Conservation (phyloP, 2,329 filamentous ascomycete species). For the Claviceps capensis region DNA sequence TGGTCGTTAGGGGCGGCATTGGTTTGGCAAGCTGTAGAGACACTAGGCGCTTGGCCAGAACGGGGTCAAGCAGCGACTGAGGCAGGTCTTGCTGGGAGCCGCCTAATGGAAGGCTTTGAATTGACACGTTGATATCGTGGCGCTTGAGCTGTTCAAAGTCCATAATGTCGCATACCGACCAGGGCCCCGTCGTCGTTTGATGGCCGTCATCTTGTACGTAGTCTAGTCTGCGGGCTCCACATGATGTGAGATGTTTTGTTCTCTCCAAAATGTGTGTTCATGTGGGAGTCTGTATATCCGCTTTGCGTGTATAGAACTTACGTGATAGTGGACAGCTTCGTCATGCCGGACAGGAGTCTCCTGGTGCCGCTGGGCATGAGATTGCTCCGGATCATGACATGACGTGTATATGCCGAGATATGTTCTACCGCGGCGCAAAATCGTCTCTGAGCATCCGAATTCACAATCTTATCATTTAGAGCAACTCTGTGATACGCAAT, state of each 20-base stretch:
- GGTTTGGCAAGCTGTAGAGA: conserved; percentile 28
- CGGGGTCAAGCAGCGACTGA: conserved; percentile 23
- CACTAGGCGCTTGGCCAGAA: conserved; percentile 24
- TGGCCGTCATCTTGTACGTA: conserved; percentile 18
- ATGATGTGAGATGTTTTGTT: background rate
- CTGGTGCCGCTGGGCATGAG: conserved; percentile 24
- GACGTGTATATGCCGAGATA: conserved; percentile 24
- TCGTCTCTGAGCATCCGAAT: conserved; percentile 17
- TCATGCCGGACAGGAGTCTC: conserved; percentile 21
- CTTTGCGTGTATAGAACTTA: conserved; percentile 11
- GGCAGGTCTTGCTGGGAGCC: background rate
- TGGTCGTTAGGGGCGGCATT: conserved; percentile 25
- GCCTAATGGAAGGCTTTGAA: background rate
- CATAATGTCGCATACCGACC: background rate
- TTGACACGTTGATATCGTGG: background rate
- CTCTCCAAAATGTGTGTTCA: too few species aligned
- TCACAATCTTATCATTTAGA: conserved; percentile 25
- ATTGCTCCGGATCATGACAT: conserved; percentile 26
- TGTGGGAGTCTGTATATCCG: too few species aligned
- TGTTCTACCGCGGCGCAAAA: conserved; percentile 21
- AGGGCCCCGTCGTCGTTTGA: background rate
- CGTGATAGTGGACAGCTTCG: conserved; percentile 25
- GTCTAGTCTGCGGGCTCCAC: conserved; percentile 21
- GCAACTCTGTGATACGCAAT: conserved; percentile 26
- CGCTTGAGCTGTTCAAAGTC: background rate